Conservation (phyloP, 2,329 filamentous ascomycete species). For the Penicillium sp. region DNA sequence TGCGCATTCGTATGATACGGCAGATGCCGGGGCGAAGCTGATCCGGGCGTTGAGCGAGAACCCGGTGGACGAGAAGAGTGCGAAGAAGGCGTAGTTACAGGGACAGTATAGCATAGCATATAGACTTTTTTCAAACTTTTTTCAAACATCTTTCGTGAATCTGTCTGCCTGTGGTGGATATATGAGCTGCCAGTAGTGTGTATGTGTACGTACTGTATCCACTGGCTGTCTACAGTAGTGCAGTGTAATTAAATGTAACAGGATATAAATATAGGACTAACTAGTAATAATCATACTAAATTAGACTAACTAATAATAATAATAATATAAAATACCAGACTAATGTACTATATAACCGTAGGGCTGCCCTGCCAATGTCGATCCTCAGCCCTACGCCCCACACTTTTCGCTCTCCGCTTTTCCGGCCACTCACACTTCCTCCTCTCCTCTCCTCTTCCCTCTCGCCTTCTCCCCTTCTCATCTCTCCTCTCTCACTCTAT, state of each 20-base stretch:
- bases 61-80: conserved; percentile 11
- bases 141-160: too few species aligned
- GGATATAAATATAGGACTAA: too few species aligned
- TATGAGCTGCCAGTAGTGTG: too few species aligned
- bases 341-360: not conserved
- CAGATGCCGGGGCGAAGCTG: conserved; percentile 54
- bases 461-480: not conserved
- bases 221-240: not conserved
- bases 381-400: conserved; percentile 5
- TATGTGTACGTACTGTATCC: too few species aligned
- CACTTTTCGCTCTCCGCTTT: not conserved
- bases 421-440: not conserved
- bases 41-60: conserved; percentile 52
- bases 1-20: conserved; percentile 56
- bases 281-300: too few species aligned
- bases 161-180: not conserved
- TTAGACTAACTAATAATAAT: too few species aligned
- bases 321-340: not conserved
- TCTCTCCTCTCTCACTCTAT: not conserved
- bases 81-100: conserved; percentile 17
- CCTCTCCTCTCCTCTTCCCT: not conserved
- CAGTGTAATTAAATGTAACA: too few species aligned
- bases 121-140: not conserved
- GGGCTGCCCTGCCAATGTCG: not conserved
- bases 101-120: not conserved